Conservation (phyloP, 257 asterid genomes). For the Nicotiana benthamiana region DNA sequence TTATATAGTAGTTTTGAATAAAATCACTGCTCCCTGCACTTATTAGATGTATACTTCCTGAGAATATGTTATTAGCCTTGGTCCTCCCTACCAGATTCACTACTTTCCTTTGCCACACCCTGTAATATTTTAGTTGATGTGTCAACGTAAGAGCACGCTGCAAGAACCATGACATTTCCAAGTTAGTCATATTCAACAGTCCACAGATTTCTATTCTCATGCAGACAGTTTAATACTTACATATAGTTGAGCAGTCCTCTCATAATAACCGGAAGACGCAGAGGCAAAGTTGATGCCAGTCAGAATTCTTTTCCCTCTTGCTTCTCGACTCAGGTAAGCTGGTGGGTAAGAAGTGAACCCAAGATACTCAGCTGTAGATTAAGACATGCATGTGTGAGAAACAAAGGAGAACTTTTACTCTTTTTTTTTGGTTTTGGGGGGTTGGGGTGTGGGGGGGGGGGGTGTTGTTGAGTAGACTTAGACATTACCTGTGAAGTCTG, state of each 20-base stretch:
- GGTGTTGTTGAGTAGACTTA: not conserved
- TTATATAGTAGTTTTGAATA: conserved; percentile 65
- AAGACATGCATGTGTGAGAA: conserved; percentile 7
- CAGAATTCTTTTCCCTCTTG: conserved; percentile 41
- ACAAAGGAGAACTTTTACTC: not conserved
- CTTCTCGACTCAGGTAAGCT: conserved; percentile 62
- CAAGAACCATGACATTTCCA: conserved; percentile 9
- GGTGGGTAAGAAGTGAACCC: conserved; percentile 81
- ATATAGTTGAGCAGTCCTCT: conserved; percentile 51
- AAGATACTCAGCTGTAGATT: conserved; percentile 58
- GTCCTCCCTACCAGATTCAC: conserved; percentile 47
- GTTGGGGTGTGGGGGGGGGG: not conserved
- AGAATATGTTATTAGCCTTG: conserved; percentile 42
- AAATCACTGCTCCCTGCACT: conserved; percentile 91
- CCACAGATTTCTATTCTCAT: not conserved
- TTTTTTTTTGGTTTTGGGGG: not conserved
- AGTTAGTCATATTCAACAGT: not conserved
- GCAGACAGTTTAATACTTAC: conserved; percentile 22
- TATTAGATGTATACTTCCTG: conserved; percentile 59
- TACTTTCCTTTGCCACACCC: conserved; percentile 61
- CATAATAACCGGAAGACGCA: conserved; percentile 87
- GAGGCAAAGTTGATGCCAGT: conserved; percentile 80
- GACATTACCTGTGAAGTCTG: conserved; percentile 61
- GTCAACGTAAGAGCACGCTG: conserved; percentile 58
- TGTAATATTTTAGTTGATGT: conserved; percentile 51